phyloP scores from a whole-genome alignment of 768 basidiomycete species.

The Trametes villosa region DNA sequence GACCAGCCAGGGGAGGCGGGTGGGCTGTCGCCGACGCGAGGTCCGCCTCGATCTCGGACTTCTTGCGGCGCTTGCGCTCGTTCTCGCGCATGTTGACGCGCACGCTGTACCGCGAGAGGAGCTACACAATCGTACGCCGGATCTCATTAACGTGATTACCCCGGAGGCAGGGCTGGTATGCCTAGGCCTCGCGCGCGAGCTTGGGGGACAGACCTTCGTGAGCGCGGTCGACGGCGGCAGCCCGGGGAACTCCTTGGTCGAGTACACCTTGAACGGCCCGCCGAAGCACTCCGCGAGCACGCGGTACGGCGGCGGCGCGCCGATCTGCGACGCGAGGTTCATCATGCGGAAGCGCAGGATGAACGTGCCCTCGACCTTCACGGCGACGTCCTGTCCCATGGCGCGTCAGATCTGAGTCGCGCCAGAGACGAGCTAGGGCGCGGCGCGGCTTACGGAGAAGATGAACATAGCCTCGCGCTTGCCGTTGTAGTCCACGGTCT shows the following conservation, averaged over 20 bases:
- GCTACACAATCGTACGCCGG: background rate
- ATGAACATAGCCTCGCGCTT: slow-evolving; percentile 61
- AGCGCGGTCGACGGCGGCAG: slow-evolving; percentile 67
- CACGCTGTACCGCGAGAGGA: slow-evolving; percentile 51
- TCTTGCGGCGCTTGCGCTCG: slow-evolving; percentile 51
- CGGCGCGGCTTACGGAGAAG: slow-evolving; percentile 60
- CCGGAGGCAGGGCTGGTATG: background rate
- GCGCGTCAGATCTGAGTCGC: background rate
- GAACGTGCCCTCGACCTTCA: slow-evolving; percentile 68
- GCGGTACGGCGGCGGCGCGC: slow-evolving; percentile 16
- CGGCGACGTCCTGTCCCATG: slow-evolving; percentile 59
- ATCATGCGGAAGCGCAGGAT: slow-evolving; percentile 70
- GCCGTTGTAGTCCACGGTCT: slow-evolving; percentile 44
- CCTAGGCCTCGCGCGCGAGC: background rate
- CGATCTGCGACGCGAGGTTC: slow-evolving; percentile 45
- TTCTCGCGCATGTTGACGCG: slow-evolving; percentile 61
- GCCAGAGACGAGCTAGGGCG: background rate
- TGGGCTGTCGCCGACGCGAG: background rate
- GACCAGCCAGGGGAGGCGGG: background rate
- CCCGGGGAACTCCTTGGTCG: slow-evolving; percentile 74
- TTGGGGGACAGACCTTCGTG: slow-evolving; percentile 66
- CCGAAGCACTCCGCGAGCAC: slow-evolving; percentile 71
- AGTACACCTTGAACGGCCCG: slow-evolving; percentile 65
- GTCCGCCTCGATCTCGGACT: background rate
- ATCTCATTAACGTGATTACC: background rate